A percentile compares a stretch with the other conserved stretches of the same genome.
Evolutionary conservation across 495 filamentous ascomycete genomes (phyloP).

Genomic region (Tuber magnatum): DNA sequence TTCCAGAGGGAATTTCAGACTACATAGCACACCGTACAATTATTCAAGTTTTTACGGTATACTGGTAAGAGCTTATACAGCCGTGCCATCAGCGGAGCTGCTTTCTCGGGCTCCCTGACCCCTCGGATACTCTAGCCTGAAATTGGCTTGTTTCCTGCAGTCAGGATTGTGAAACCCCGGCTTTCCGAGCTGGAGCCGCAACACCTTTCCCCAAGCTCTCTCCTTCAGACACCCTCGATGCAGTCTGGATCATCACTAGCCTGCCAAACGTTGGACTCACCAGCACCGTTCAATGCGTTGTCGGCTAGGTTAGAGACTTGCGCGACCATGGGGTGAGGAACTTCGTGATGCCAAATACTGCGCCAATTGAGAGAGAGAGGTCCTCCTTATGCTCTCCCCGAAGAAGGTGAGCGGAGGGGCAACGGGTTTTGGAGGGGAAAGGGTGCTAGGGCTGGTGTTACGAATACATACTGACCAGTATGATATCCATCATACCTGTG

Average conservation of each 20-base stretch:
- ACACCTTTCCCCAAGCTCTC: slow-evolving; percentile 45
- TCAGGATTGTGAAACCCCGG: slow-evolving; percentile 62
- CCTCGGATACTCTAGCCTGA: slow-evolving; percentile 48
- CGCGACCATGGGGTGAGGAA: slow-evolving; percentile 59
- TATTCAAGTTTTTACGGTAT: too few species aligned
- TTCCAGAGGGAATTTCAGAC: too few species aligned
- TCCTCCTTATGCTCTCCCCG: slow-evolving; percentile 53
- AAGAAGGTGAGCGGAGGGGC: slow-evolving; percentile 47
- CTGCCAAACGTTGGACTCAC: slow-evolving; percentile 53
- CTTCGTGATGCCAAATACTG: slow-evolving; percentile 62
- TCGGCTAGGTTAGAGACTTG: slow-evolving; percentile 51
- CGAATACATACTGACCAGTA: slow-evolving; percentile 57
- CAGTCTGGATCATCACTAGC: slow-evolving; percentile 66
- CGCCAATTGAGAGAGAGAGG: slow-evolving; percentile 56
- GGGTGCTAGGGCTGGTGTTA: slow-evolving; percentile 55
- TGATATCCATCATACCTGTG: slow-evolving; percentile 23
- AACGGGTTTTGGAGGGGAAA: slow-evolving; percentile 43
- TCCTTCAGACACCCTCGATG: slow-evolving; percentile 57
- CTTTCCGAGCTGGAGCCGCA: slow-evolving; percentile 57
- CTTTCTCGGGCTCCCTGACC: slow-evolving; percentile 61
- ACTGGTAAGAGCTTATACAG: slow-evolving; percentile 58
- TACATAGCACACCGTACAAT: too few species aligned
- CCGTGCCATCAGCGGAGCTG: slow-evolving; percentile 64
- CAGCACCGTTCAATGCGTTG: slow-evolving; percentile 61
- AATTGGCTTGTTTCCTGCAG: slow-evolving; percentile 53